Base-by-base conservation (phyloP, 2,329 filamentous ascomycete genomes). In the Stachybotrys chartarum region DNA sequence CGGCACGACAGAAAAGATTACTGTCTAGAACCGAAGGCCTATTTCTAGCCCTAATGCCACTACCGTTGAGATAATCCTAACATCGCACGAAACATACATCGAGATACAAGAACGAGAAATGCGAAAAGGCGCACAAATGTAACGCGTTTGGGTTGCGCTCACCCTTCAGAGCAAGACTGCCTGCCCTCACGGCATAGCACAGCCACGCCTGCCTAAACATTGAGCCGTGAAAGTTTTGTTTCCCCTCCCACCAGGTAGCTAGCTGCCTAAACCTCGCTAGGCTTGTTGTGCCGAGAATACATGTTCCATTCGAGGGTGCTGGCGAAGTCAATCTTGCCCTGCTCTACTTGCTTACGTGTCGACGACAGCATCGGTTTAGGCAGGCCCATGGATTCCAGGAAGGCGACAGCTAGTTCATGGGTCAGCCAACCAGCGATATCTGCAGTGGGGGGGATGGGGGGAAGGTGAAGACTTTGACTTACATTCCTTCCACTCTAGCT, bases 401-500 rank as follows among this genome's bases (percentile, higher is more conserved):
- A 86, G 30, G 72, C 64, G 51, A 85, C 78, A 54, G 81, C 81
- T 84, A 54, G 31, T 8, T n/a, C 35, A n/a, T 56, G 51, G 47
- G 42, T 46, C 48, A 47, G 45, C n/a, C 16, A 47, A n/a, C 17
- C 17, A n/a, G 14, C 35, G 14, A 51, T n/a, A 17, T 24, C 24
- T 4, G 24, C 24, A 4, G 24, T 24, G 4, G 24, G 24, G 8
- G 39, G 39, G 39, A 44, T 16, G 39, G 8, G n/a, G n/a, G n/a
- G n/a, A n/a, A n/a, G n/a, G n/a, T n/a, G n/a, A n/a, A n/a, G n/a
- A n/a, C n/a, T n/a, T n/a, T n/a, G n/a, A n/a, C 80, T 70, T 71
- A 32, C 79, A 83, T 58, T 95, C 85, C 67, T 78, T 87, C 91
- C 91, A 96, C 71, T 96, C 91, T 16, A 79, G 64, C 6, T 92